phyloP scores from a whole-genome alignment of 352 stramenopile genomes.

The Globisporangium canariense region DNA sequence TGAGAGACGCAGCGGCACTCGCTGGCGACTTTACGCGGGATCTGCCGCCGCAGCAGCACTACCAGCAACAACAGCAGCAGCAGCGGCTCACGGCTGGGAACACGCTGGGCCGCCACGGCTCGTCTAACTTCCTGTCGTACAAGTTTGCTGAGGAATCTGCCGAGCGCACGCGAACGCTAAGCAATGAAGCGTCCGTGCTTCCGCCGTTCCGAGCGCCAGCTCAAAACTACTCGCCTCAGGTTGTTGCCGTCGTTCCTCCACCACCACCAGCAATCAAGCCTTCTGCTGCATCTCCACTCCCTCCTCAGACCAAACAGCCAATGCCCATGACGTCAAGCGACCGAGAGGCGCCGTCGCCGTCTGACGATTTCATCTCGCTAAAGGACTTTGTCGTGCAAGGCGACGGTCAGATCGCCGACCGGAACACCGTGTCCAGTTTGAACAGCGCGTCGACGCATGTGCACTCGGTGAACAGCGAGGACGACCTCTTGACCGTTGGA shows the following conservation, averaged over 20 bases:
- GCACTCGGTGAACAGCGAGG: slow-evolving; percentile 20
- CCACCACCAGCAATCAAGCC: background rate
- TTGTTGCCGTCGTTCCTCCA: slow-evolving; percentile 7
- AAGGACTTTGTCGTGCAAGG: slow-evolving; percentile 45
- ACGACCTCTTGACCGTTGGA: slow-evolving; percentile 16
- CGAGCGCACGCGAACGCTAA: slow-evolving; percentile 13
- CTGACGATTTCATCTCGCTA: slow-evolving; percentile 44
- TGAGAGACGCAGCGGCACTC: background rate
- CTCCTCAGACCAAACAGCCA: background rate
- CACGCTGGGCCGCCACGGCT: slow-evolving; percentile 16
- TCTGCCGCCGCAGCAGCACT: background rate
- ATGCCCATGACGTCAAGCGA: background rate
- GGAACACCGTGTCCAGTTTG: slow-evolving; percentile 20
- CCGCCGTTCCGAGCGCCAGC: background rate
- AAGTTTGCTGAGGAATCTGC: slow-evolving; percentile 11
- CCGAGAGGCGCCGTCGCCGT: background rate
- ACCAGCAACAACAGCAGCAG: slow-evolving; percentile 13
- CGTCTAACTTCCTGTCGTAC: slow-evolving; percentile 16
- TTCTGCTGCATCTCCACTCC: background rate
- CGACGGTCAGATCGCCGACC: slow-evolving; percentile 20
- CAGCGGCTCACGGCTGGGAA: slow-evolving; percentile 8
- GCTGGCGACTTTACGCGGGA: slow-evolving; percentile 19
- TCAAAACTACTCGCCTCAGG: background rate
- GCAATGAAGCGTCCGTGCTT: background rate
- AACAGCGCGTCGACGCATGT: slow-evolving; percentile 27